A percentile compares a stretch with the other conserved stretches of the same genome.
phyloP scores from a whole-genome alignment of 2,329 filamentous ascomycete species.

The Moelleriella libera region DNA sequence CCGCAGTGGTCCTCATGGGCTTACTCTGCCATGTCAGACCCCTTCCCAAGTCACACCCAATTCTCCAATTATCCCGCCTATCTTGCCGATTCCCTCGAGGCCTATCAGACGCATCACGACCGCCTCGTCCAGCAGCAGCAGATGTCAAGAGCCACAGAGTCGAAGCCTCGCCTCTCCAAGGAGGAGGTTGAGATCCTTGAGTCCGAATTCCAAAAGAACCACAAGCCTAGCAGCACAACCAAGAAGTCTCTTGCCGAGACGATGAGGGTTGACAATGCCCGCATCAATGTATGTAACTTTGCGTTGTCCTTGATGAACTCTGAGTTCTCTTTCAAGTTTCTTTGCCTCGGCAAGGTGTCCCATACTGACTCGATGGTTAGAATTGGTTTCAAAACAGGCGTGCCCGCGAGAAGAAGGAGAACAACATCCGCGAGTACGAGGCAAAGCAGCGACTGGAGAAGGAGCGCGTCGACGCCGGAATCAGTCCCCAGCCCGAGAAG shows the following conservation, averaged over 20 bases:
- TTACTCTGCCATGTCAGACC: constrained; percentile 14
- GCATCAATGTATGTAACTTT: constrained; percentile 40
- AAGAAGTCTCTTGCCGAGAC: constrained; percentile 47
- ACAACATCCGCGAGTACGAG: constrained; percentile 31
- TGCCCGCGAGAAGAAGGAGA: constrained; percentile 51
- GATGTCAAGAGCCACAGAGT: constrained; percentile 27
- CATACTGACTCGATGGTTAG: constrained; percentile 24
- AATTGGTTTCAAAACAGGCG: constrained; percentile 59
- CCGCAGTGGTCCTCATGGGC: constrained; percentile 21
- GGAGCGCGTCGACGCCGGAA: constrained; percentile 13
- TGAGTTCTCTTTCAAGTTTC: neutral
- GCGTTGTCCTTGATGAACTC: too few species aligned
- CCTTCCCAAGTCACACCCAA: constrained; percentile 17
- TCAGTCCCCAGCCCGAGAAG: constrained; percentile 12
- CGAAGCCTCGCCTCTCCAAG: constrained; percentile 40
- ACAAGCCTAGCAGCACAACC: constrained; percentile 47
- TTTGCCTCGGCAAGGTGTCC: neutral
- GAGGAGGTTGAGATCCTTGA: constrained; percentile 46
- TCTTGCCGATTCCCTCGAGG: constrained; percentile 23
- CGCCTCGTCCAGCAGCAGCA: constrained; percentile 22
- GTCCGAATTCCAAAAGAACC: constrained; percentile 47
- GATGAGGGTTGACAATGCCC: constrained; percentile 47
- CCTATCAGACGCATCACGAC: constrained; percentile 21
- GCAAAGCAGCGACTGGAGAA: constrained; percentile 22
- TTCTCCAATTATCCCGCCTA: constrained; percentile 19